These are phyloP conservation scores for Tribonema minus DNA, from an alignment of 108 stramenopile species.

Conservation along the genomic window DNA sequence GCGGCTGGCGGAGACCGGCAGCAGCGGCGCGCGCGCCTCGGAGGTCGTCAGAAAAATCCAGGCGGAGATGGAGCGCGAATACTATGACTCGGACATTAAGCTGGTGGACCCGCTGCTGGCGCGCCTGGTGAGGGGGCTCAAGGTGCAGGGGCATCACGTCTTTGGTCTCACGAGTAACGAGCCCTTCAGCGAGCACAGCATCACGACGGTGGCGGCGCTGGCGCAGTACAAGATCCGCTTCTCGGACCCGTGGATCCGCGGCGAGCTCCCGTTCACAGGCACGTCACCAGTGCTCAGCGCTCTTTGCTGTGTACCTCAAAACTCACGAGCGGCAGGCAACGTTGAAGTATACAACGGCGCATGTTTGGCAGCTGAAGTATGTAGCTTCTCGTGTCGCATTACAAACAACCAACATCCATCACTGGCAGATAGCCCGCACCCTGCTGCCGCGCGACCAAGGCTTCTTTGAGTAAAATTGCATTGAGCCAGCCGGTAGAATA, in stretches of 20 bases:
- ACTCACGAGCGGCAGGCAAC: too few species aligned
- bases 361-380: too few species aligned
- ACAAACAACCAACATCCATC: too few species aligned
- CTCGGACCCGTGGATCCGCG: conserved; percentile 5
- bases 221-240: conserved; percentile 40
- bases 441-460: too few species aligned
- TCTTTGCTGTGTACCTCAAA: too few species aligned
- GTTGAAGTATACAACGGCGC: too few species aligned
- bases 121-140: conserved; percentile 22
- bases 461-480: too few species aligned
- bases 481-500: too few species aligned
- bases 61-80: conserved; percentile 33
- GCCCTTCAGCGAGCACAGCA: neutral
- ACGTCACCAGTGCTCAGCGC: too few species aligned
- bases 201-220: conserved; percentile 19
- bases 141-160: conserved; percentile 39
- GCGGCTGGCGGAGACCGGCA: neutral
- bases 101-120: conserved; percentile 38
- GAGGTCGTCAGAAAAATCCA: conserved; percentile 7
- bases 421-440: too few species aligned
- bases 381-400: too few species aligned
- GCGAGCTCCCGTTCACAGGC: conserved; percentile 28
- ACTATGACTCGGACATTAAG: conserved; percentile 12
- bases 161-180: conserved; percentile 35
- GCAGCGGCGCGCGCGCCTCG: neutral